These are phyloP conservation scores for Magnolia officinalis DNA, from an alignment of 164 flowering plant species.

Conservation along the genomic window DNA sequence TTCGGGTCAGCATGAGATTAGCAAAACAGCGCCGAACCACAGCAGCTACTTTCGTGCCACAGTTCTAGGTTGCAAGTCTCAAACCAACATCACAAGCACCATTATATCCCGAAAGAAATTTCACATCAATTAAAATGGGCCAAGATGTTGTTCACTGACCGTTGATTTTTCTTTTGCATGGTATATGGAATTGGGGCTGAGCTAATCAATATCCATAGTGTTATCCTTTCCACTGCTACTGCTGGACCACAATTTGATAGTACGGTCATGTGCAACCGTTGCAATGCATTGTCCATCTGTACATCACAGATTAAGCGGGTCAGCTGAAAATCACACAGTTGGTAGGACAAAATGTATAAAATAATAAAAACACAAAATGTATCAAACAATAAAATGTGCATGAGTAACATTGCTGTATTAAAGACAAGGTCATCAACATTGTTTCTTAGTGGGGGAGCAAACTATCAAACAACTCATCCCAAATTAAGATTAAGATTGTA, in stretches of 20 bases:
- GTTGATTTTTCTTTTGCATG: not conserved
- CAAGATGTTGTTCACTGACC: not conserved
- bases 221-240: conserved; percentile 37
- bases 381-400: not conserved
- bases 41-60: not conserved
- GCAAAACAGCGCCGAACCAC: not conserved
- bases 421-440: not conserved
- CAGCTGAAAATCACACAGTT: not conserved
- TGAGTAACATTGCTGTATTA: not conserved
- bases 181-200: not conserved
- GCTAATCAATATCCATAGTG: conserved; percentile 69
- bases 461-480: not conserved
- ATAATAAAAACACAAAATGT: not conserved
- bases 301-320: not conserved
- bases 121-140: too few species aligned
- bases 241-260: conserved; percentile 85
- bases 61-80: not conserved
- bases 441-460: not conserved
- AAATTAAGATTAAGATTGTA: too few species aligned
- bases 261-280: conserved; percentile 86
- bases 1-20: not conserved
- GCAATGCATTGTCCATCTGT: conserved; percentile 77
- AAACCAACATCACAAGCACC: not conserved
- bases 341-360: not conserved
- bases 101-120: too few species aligned